Evolutionary conservation across 495 filamentous ascomycete genomes (phyloP), one percentile per base, ranked within the genome.

Genomic region (Aspergillus cavernicola): DNA sequence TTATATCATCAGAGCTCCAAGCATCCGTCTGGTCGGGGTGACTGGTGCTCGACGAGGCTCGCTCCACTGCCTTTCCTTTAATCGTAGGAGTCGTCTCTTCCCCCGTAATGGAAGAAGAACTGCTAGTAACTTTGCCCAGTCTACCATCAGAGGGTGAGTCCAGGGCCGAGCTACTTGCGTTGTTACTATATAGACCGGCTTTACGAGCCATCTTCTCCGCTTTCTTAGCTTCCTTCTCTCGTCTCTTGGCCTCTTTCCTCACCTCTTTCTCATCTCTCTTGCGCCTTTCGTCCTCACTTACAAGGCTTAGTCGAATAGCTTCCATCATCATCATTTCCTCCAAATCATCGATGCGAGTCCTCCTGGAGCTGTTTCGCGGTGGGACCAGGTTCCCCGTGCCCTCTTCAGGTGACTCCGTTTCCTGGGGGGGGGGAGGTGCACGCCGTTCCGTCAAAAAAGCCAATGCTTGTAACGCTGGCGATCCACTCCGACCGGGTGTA

Each of bases 241-340:
- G 79, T 59, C 85, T 89, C 69, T 92, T 95, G 12, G 83, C 82
- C 31, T 90, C 87, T 62, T 95, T 95, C 44, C 75, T 78, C 4
- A 78, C 77, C 59, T 90, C 88, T 61, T 93, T 91, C 43, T 93
- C 89, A 26, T 86, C 86, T 60, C 86, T 87, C 42, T 79, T 85
- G 56, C 85, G 85, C 41, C 92, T 81, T 38, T 97, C 91, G 60
- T 98, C 93, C 61, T 98, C 93, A 26, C 87, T 86, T 7, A 86
- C 91, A 22, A 97, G 74, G 43, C 89, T 95, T 40, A 96, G 69
- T 26, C 93, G 77, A 47, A 98, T 92, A 2, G 93, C 93, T 65
- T 97, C 93, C 78, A 92, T 88, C 80, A 97, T 89, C 93, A 98
- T 98, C 76, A 97, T 89, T 41, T 96, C 92, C 64, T 98, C 93